Evolutionary conservation across 2,329 filamentous ascomycete species (phyloP).

Genomic region (Penicillium nordicum): DNA sequence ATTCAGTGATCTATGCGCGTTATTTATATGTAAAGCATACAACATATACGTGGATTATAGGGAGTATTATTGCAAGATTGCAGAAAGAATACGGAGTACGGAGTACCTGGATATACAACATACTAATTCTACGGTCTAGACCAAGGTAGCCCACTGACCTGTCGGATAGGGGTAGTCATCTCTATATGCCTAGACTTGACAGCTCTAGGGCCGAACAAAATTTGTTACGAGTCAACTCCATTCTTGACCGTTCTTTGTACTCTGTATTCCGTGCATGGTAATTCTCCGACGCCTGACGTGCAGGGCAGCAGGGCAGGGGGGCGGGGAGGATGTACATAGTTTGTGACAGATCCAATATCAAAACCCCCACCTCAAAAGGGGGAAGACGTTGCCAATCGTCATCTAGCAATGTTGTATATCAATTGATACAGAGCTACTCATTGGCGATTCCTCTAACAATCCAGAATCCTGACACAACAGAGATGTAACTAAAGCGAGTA

Average conservation of each 20-base stretch:
- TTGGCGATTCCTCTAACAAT: not conserved
- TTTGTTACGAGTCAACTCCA: not conserved
- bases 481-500: not conserved
- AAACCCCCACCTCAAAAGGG: not conserved
- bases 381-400: not conserved
- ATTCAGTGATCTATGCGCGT: not conserved
- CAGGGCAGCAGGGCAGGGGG: not conserved
- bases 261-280: not conserved
- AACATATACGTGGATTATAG: not conserved
- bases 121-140: not conserved
- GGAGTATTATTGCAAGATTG: not conserved
- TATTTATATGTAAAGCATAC: not conserved
- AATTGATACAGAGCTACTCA: not conserved
- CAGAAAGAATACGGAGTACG: not conserved
- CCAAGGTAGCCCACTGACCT: not conserved
- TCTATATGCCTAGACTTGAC: not conserved
- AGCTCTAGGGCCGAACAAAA: not conserved
- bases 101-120: not conserved
- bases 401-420: not conserved
- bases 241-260: not conserved
- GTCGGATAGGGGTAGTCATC: not conserved
- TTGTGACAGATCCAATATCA: slow-evolving; percentile 5
- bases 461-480: not conserved
- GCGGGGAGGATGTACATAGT: not conserved
- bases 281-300: slow-evolving; percentile 1